Conservation (phyloP, 2,329 filamentous ascomycete genomes). For the Teratosphaeria gauchensis region DNA sequence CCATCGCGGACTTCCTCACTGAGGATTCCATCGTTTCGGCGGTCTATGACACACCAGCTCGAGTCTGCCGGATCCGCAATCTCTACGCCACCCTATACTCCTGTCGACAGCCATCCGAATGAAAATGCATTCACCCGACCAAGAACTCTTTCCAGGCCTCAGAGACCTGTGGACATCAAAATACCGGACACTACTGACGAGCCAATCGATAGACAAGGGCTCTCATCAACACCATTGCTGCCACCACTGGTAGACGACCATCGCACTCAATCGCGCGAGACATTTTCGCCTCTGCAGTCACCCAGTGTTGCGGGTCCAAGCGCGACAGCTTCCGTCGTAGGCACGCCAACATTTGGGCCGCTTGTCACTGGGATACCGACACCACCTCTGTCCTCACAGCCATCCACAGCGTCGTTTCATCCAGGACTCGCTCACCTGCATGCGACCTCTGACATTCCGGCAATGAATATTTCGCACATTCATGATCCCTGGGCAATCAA, state of each 20-base stretch:
- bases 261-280: conserved; percentile 42
- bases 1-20: conserved; percentile 52
- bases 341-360: conserved; percentile 40
- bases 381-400: conserved; percentile 66
- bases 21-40: conserved; percentile 68
- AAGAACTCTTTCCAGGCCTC: conserved; percentile 1
- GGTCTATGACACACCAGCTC: conserved; percentile 42
- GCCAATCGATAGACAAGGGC: conserved; percentile 44
- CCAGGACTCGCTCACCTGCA: conserved; percentile 36
- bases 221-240: conserved; percentile 73
- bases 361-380: conserved; percentile 46
- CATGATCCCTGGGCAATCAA: conserved; percentile 66
- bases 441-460: conserved; percentile 52
- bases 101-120: conserved; percentile 6
- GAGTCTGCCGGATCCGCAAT: conserved; percentile 26
- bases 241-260: conserved; percentile 65
- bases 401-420: conserved; percentile 67
- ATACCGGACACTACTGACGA: conserved; percentile 31
- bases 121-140: neutral
- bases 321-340: conserved; percentile 31
- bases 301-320: conserved; percentile 61
- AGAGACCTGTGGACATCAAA: conserved; percentile 11
- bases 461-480: conserved; percentile 45
- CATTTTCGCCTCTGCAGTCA: conserved; percentile 74
- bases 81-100: conserved; percentile 22